Evolutionary conservation across 257 asterid genomes (phyloP), one percentile per base, ranked within the genome.

Genomic region (Solanum acaule): DNA sequence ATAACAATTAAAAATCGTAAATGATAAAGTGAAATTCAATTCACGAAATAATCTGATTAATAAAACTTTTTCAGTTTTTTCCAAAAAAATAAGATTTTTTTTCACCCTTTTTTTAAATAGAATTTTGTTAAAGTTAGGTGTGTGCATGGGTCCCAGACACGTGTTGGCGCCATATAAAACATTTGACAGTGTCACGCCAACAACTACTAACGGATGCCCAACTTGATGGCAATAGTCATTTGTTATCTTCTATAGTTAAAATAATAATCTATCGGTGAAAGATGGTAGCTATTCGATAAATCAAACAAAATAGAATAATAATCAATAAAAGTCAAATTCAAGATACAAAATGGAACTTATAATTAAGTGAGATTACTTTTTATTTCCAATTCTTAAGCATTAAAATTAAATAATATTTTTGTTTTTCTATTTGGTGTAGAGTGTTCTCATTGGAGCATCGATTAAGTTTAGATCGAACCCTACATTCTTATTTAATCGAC

Each of bases 361-460:
- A n/a, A 65, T n/a, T 65, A 65, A n/a, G 31, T 10, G 33, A 61
- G 16, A 65, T 65, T n/a, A n/a, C 16, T 63, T 63, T 25, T 63
- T 12, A 23, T 23, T n/a, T 63, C 1, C 6, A n/a, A 22, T 56
- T 18, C 23, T 16, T 52, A 52, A 52, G 22, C 2, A 6, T 2
- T 49, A 49, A 49, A 49, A 49, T 49, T 15, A 49, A 49, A 49
- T 15, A 49, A 16, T 49, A 49, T 49, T 49, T 49, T 49, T 15
- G n/a, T 52, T 16, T 46, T 16, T 6, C 4, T 6, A 6, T 52
- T 52, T 52, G 4, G 10, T 52, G 63, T 0, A 2, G 1, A 18
- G 23, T 52, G 3, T 18, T 0, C 0, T 0, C 0, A 52, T 18
- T 52, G 4, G 1, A 52, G 1, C 2, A 6, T 1, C 0, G 8